A percentile compares a stretch with the other conserved stretches of the same genome.
Evolutionary conservation across 345 rosid genomes (phyloP).

Genomic region (Pistacia integerrima): DNA sequence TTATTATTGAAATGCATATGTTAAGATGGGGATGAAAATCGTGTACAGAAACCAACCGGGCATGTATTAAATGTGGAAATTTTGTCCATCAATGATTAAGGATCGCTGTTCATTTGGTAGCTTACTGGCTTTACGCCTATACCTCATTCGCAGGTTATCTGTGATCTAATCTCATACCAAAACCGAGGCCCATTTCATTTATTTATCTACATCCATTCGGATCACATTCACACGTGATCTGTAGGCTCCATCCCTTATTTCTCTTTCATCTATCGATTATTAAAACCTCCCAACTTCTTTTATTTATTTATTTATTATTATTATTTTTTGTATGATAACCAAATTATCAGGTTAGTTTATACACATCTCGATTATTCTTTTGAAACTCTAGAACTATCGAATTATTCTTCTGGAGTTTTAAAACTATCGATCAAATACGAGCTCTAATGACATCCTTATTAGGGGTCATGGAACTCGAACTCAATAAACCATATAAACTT

Average conservation of each 20-base stretch:
- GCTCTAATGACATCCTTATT: too few species aligned
- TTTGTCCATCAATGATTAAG: constrained; percentile 3
- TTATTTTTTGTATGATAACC: too few species aligned
- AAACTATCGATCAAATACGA: too few species aligned
- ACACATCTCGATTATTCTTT: too few species aligned
- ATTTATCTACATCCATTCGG: constrained; percentile 17
- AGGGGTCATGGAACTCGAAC: too few species aligned
- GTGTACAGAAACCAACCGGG: background rate
- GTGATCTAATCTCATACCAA: background rate
- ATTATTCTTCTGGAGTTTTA: too few species aligned
- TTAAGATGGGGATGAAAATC: too few species aligned
- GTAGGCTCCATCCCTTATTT: background rate
- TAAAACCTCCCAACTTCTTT: background rate
- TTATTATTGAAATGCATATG: too few species aligned
- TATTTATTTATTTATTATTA: too few species aligned
- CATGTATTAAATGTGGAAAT: background rate
- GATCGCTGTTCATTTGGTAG: background rate
- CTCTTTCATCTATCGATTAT: background rate
- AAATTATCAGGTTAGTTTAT: too few species aligned
- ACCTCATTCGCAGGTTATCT: constrained; percentile 20
- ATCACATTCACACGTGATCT: background rate
- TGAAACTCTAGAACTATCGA: too few species aligned
- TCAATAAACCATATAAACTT: too few species aligned
- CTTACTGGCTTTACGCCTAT: background rate
- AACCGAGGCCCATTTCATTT: constrained; percentile 24